Base-by-base conservation (phyloP, 306 rosid species). In the Pterocarpus santalinus region DNA sequence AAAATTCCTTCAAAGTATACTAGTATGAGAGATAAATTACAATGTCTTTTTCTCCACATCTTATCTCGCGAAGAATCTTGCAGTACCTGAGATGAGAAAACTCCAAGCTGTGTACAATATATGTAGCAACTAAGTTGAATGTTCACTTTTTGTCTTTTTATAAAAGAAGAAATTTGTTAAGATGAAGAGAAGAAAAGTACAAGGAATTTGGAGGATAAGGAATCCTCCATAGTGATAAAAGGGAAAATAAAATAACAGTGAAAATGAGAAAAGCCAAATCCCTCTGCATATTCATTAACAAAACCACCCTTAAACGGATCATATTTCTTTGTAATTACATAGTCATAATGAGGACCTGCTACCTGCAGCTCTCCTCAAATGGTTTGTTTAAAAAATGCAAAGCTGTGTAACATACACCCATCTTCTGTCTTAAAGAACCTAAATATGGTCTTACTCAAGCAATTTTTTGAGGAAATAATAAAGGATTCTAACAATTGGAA, bases 71-170 rank as follows among this genome's bases (percentile, higher is more conserved):
- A 88, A 73, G 97, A 95, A 73, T 91, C 99, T 95, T 91, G 99
- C 85, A 91, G 90, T 82, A 93, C 94, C 85, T 91, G 97, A 86
- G 99, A 95, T 79, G 97, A 95, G 91, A 95, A 95, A 90, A 88
- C 91, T 89, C 97, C 97, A 81, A 95, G 97, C 99, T 95, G 94
- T 69, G 76, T 85, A 85, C 82, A 90, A 83, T 79, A 36, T 32
- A 69, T 14, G 69, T 12, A 73, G 55, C 80, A 82, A 49, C 74
- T 86, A 84, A 92, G 87, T 69, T 80, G 78, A 84, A 49, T 69
- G 47, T 68, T 76, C 61, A 62, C 73, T 51, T 15, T 38, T 69
- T 80, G 14, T 57, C 1, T 3, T 5, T 39, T 22, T n/a, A 46
- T 36, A 47, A 46, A 35, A 44, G 36, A 66, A 67, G 44, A 44